Evolutionary conservation across 768 basidiomycete genomes (phyloP).

Genomic region (Tricholoma furcatifolium): DNA sequence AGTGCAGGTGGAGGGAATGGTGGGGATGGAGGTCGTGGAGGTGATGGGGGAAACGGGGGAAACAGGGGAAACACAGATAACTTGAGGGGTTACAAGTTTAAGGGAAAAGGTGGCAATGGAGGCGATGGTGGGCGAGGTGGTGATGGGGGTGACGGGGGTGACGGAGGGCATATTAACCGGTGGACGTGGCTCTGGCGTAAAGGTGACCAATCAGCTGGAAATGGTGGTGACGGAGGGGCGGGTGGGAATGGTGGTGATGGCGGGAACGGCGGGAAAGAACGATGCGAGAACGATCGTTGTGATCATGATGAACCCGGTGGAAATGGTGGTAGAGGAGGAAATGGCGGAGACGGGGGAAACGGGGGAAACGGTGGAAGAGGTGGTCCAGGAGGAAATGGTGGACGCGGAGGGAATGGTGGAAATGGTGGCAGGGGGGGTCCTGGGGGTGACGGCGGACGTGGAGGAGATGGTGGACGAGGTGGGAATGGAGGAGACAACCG

Average conservation of each 20-base stretch:
- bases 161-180: not conserved
- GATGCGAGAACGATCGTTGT: not conserved
- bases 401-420: not conserved
- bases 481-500: not conserved
- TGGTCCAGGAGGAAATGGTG: not conserved
- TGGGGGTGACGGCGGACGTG: not conserved
- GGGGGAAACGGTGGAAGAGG: not conserved
- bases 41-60: slow-evolving; percentile 3
- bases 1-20: not conserved
- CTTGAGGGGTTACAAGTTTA: not conserved
- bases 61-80: not conserved
- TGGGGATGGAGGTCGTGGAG: not conserved
- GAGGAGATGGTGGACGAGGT: no score
- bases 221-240: not conserved
- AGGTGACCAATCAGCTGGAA: not conserved
- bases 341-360: not conserved
- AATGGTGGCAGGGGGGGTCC: not conserved
- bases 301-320: not conserved
- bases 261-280: not conserved
- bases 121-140: slow-evolving; percentile 7
- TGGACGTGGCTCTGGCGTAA: slow-evolving; percentile 4
- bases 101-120: not conserved
- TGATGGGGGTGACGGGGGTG: not conserved
- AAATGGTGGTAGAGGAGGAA: slow-evolving; percentile 1
- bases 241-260: slow-evolving; percentile 1